Evolutionary conservation across 768 basidiomycete genomes (phyloP).

Genomic region (Lactifluus volemus): DNA sequence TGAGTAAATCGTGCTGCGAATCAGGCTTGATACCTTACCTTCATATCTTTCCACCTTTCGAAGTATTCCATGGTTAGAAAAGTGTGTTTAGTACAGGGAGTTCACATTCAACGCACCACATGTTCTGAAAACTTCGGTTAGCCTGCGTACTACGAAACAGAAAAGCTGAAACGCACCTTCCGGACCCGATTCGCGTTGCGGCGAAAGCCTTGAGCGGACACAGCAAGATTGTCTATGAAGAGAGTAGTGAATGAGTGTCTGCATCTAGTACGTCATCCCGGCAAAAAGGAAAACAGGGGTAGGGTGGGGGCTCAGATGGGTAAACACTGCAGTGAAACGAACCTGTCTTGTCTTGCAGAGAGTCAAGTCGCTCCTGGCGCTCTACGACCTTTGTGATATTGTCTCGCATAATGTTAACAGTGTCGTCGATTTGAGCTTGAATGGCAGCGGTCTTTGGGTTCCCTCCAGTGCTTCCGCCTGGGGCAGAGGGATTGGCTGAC

Average conservation of each 20-base stretch:
- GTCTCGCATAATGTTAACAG: constrained; percentile 95
- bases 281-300: background rate
- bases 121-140: constrained; percentile 46
- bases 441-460: constrained; percentile 90
- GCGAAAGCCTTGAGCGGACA: constrained; percentile 98
- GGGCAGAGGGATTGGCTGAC: constrained; percentile 41
- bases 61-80: background rate
- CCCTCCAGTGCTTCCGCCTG: constrained; percentile 34
- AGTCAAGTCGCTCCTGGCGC: constrained; percentile 88
- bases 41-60: constrained; percentile 94
- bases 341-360: constrained; percentile 98
- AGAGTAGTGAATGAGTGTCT: background rate
- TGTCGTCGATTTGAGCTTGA: constrained; percentile 95
- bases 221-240: constrained; percentile 80
- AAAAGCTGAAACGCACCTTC: constrained; percentile 55
- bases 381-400: constrained; percentile 96
- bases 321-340: constrained; percentile 25
- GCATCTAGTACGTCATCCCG: background rate
- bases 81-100: background rate
- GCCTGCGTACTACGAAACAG: constrained; percentile 2
- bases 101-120: constrained; percentile 58
- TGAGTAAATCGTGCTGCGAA: constrained; percentile 13
- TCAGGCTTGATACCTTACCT: constrained; percentile 39
- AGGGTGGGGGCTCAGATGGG: background rate
- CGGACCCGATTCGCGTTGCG: constrained; percentile 95